A percentile compares a stretch with the other conserved stretches of the same genome.
Evolutionary conservation across 2,329 filamentous ascomycete genomes (phyloP).

Genomic region (Fusarium poae): DNA sequence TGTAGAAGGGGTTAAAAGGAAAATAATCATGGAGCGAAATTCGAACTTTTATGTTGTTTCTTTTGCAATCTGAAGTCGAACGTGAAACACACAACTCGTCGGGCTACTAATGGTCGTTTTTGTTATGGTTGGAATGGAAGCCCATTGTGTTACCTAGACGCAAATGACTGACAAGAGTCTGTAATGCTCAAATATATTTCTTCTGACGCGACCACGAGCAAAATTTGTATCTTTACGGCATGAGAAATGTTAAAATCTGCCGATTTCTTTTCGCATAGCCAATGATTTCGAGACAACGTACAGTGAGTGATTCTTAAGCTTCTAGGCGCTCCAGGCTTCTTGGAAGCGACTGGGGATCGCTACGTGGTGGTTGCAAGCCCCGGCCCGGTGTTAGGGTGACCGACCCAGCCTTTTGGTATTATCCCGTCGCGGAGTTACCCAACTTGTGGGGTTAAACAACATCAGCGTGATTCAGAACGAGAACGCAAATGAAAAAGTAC

Average conservation of each 20-base stretch:
- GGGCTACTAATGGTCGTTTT: background rate
- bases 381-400: conserved; percentile 42
- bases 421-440: conserved; percentile 25
- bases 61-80: background rate
- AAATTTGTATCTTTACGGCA: too few relatives aligned
- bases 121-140: background rate
- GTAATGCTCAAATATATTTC: background rate
- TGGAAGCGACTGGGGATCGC: conserved; percentile 13
- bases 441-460: conserved; percentile 36
- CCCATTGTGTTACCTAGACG: background rate
- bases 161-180: background rate
- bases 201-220: background rate
- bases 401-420: conserved; percentile 45
- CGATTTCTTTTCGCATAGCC: too few relatives aligned
- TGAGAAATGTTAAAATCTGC: background rate
- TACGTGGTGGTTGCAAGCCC: conserved; percentile 44
- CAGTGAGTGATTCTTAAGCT: background rate
- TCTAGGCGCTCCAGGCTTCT: conserved; percentile 7
- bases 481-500: background rate
- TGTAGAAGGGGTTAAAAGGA: conserved; percentile 11
- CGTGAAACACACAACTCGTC: background rate
- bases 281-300: background rate
- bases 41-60: background rate
- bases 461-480: conserved; percentile 2
- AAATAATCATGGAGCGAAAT: conserved; percentile 8